Conservation (phyloP, 768 basidiomycete genomes). For the Tephrocybe sp. region DNA sequence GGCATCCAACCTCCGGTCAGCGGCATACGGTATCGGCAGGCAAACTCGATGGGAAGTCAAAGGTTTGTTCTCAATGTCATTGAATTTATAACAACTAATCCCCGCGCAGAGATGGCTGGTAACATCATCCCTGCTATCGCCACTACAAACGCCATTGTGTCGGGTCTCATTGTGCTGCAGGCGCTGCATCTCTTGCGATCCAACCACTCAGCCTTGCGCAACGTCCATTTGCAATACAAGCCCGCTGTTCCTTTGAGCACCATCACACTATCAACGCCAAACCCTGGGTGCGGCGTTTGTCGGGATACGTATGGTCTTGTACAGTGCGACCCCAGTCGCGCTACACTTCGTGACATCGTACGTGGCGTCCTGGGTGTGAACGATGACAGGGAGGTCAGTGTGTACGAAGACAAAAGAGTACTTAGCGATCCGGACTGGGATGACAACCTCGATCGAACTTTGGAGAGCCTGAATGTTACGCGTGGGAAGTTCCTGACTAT, state of each 20-base stretch:
- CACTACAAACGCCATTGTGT: constrained; percentile 97
- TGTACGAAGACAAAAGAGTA: constrained; percentile 85
- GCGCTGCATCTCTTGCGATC: constrained; percentile 81
- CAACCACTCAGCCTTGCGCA: constrained; percentile 60
- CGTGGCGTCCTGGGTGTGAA: constrained; percentile 62
- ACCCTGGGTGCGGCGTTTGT: constrained; percentile 81
- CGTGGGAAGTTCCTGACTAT: constrained; percentile 88
- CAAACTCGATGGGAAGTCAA: constrained; percentile 98
- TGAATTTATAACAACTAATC: not conserved
- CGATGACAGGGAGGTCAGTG: constrained; percentile 60
- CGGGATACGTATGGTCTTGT: constrained; percentile 79
- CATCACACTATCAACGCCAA: constrained; percentile 66
- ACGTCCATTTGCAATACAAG: constrained; percentile 79
- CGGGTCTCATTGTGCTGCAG: constrained; percentile 93
- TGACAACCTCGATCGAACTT: constrained; percentile 79
- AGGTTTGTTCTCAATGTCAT: constrained; percentile 46
- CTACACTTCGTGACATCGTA: constrained; percentile 74
- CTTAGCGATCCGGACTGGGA: constrained; percentile 93
- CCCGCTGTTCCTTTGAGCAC: constrained; percentile 76
- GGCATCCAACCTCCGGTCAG: constrained; percentile 88
- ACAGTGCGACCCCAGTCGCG: constrained; percentile 67
- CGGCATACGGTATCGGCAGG: constrained; percentile 82
- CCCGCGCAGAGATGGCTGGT: constrained; percentile 87
- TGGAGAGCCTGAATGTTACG: constrained; percentile 78
- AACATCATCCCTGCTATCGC: constrained; percentile 99